phyloP scores from a whole-genome alignment of 306 rosid species.

The Cercis canadensis region DNA sequence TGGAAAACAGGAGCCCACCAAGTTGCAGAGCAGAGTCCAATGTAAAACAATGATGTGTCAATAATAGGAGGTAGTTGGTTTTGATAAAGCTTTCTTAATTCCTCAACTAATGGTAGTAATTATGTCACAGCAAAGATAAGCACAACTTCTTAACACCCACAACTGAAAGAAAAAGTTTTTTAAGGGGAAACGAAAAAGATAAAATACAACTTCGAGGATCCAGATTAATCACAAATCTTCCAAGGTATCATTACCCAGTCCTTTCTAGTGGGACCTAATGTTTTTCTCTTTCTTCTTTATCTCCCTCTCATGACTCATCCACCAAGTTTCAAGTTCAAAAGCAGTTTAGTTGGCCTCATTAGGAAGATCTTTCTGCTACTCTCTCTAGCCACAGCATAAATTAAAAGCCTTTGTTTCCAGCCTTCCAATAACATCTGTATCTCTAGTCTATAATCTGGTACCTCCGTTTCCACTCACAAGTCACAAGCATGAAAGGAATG shows the following conservation, averaged over 20 bases:
- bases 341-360: constrained; percentile 35
- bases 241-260: constrained; percentile 29
- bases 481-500: constrained; percentile 57
- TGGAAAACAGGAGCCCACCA: constrained; percentile 10
- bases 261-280: constrained; percentile 42
- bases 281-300: constrained; percentile 13
- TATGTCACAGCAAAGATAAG: constrained; percentile 47
- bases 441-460: background rate
- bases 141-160: constrained; percentile 40
- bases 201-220: constrained; percentile 38
- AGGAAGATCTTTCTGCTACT: background rate
- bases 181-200: background rate
- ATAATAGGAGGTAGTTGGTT: constrained; percentile 44
- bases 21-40: constrained; percentile 13
- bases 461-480: background rate
- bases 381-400: background rate
- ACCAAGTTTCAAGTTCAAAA: constrained; percentile 37
- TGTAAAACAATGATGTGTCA: constrained; percentile 55
- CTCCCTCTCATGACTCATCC: constrained; percentile 17
- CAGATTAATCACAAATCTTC: constrained; percentile 46
- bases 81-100: constrained; percentile 38
- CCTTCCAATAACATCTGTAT: background rate
- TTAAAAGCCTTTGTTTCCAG: background rate
- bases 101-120: constrained; percentile 59
- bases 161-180: background rate